Evolutionary conservation across 2,329 filamentous ascomycete species (phyloP).

Genomic region (Beauveria sp.): DNA sequence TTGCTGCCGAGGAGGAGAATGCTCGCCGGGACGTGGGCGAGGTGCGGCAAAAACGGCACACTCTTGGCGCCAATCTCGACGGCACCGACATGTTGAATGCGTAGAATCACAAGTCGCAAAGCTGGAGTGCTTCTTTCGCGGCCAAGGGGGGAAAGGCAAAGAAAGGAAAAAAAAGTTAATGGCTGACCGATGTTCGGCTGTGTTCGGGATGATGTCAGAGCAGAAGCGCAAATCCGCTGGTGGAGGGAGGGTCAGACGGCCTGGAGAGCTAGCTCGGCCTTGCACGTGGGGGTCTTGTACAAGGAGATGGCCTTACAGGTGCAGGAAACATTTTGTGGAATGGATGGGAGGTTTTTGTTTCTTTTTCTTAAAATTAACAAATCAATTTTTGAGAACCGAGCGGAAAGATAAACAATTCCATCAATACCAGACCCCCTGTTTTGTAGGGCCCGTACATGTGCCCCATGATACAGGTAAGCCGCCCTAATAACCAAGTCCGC

Average conservation of each 20-base stretch:
- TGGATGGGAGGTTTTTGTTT: no score
- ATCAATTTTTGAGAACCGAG: no score
- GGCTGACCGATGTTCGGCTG: not conserved
- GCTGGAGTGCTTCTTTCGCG: not conserved
- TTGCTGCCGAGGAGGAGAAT: not conserved
- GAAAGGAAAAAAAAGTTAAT: no score
- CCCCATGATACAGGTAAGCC: no score
- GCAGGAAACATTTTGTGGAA: no score
- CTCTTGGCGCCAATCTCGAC: not conserved
- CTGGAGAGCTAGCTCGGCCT: not conserved
- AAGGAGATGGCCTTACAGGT: not conserved
- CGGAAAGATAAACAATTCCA: no score
- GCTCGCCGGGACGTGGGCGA: not conserved
- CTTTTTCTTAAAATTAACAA: no score
- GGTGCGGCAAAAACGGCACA: conserved; percentile 5
- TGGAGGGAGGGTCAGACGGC: not conserved
- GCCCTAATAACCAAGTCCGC: no score
- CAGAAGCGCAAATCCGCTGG: conserved; percentile 2
- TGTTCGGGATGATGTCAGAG: conserved; percentile 11
- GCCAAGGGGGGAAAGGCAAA: no score
- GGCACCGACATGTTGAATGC: not conserved
- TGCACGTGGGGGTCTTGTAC: not conserved
- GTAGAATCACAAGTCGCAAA: not conserved
- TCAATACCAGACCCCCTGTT: no score
- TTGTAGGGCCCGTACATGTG: no score